A percentile compares a stretch with the other conserved stretches of the same genome.
These are phyloP conservation scores for Hyaloperonospora arabidopsidis DNA, from an alignment of 352 stramenopile genomes.

Conservation along the genomic window DNA sequence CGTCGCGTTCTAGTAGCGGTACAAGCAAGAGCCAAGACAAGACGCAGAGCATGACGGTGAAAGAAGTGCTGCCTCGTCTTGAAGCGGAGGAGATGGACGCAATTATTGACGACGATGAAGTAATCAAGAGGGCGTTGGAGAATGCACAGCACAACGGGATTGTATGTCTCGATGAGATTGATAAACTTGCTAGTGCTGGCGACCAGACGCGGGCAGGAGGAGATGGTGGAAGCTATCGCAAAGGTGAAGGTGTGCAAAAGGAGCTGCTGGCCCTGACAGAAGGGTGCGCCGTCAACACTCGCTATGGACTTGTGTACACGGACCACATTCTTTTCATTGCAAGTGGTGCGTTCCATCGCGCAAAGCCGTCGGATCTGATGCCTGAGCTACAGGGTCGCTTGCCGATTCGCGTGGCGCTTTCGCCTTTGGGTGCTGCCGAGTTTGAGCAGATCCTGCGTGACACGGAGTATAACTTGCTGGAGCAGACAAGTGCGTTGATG, in stretches of 20 bases:
- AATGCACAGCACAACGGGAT: conserved; percentile 97
- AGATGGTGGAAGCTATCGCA: conserved; percentile 79
- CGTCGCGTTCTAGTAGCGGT: conserved; percentile 24
- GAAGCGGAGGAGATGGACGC: conserved; percentile 64
- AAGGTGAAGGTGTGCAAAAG: conserved; percentile 96
- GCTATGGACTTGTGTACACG: conserved; percentile 93
- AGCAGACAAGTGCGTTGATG: conserved; percentile 95
- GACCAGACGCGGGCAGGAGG: conserved; percentile 70
- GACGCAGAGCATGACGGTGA: conserved; percentile 57
- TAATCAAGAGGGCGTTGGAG: conserved; percentile 65
- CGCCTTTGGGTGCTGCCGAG: conserved; percentile 94
- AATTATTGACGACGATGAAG: conserved; percentile 70
- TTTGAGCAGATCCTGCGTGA: conserved; percentile 98
- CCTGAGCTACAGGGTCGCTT: conserved; percentile 96
- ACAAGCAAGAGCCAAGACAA: conserved; percentile 24
- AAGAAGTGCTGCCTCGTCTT: conserved; percentile 62
- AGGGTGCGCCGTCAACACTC: conserved; percentile 92
- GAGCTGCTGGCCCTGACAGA: conserved; percentile 98
- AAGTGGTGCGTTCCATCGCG: conserved; percentile 92
- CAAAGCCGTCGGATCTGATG: conserved; percentile 96
- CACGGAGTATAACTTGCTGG: conserved; percentile 91
- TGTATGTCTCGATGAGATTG: conserved; percentile 99
- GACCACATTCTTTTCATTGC: conserved; percentile 99
- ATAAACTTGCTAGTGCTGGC: conserved; percentile 92
- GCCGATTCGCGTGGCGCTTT: conserved; percentile 96